phyloP scores from a whole-genome alignment of 1,139 yeast species.

The Dujonia santamariae region DNA sequence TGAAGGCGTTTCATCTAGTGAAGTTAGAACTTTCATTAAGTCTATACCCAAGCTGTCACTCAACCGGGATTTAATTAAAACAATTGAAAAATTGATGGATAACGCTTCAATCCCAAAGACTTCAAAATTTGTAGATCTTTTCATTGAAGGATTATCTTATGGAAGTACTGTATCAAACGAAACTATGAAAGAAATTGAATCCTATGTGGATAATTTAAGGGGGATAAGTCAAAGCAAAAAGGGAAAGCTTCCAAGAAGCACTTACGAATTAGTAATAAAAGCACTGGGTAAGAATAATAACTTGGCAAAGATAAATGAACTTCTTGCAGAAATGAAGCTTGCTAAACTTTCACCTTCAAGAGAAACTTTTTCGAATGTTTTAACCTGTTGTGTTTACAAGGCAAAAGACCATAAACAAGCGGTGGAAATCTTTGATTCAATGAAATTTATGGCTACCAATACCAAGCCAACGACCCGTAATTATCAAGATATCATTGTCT shows the following conservation, averaged over 20 bases:
- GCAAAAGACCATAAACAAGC: slow-evolving; percentile 59
- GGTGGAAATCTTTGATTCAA: slow-evolving; percentile 70
- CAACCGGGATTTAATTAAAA: slow-evolving; percentile 32
- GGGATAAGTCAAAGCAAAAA: slow-evolving; percentile 11
- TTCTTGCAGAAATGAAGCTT: slow-evolving; percentile 47
- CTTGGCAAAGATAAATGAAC: slow-evolving; percentile 30
- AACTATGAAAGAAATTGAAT: slow-evolving; percentile 23
- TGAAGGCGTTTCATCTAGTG: slow-evolving; percentile 28
- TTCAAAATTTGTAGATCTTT: slow-evolving; percentile 36
- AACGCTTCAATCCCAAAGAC: slow-evolving; percentile 33
- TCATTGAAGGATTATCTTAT: slow-evolving; percentile 40
- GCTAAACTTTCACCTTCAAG: slow-evolving; percentile 52
- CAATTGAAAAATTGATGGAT: slow-evolving; percentile 27
- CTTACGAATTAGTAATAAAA: slow-evolving; percentile 36
- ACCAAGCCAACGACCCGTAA: slow-evolving; percentile 67
- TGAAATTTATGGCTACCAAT: slow-evolving; percentile 70
- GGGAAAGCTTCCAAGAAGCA: slow-evolving; percentile 19
- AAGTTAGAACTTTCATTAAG: slow-evolving; percentile 40
- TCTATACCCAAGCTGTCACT: slow-evolving; percentile 37
- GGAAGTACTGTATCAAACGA: slow-evolving; percentile 22
- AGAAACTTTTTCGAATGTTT: slow-evolving; percentile 58
- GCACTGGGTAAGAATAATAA: slow-evolving; percentile 37
- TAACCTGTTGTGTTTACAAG: slow-evolving; percentile 63
- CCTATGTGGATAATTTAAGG: slow-evolving; percentile 17
- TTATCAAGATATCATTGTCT: slow-evolving; percentile 67